Conservation (phyloP, 192 early-diverging fungal species). For the Mortierella antarctica region DNA sequence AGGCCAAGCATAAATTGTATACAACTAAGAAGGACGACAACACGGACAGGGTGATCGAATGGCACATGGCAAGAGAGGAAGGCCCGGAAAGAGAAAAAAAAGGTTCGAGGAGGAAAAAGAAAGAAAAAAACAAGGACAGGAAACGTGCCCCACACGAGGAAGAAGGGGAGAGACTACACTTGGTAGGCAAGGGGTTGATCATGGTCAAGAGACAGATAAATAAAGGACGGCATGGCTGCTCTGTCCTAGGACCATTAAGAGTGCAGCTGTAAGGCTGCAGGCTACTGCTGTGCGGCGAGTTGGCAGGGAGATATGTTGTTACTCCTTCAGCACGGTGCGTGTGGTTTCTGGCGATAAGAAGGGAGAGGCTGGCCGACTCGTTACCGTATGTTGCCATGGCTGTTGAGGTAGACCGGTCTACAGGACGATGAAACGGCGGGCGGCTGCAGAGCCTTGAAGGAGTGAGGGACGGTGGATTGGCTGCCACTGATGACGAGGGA, state of each 20-base stretch:
- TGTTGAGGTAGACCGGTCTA: background rate
- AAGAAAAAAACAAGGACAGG: background rate
- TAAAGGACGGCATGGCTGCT: too few relatives aligned
- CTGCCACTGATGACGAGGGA: background rate
- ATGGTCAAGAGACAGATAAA: too few relatives aligned
- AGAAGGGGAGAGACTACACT: background rate
- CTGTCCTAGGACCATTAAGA: too few relatives aligned
- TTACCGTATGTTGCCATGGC: slow-evolving; percentile 37
- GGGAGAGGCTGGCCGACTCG: too few relatives aligned
- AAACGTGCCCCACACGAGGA: background rate
- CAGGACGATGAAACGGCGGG: background rate
- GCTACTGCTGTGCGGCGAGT: too few relatives aligned
- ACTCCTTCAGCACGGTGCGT: background rate
- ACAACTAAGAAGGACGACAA: too few relatives aligned
- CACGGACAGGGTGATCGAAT: too few relatives aligned
- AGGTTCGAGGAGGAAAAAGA: background rate
- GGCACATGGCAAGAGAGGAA: too few relatives aligned
- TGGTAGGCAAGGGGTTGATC: background rate
- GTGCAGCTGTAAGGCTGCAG: too few relatives aligned
- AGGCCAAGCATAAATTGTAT: too few relatives aligned
- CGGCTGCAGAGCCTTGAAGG: background rate
- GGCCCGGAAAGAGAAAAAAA: background rate
- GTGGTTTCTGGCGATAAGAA: too few relatives aligned
- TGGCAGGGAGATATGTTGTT: too few relatives aligned
- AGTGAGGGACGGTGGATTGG: background rate